A percentile compares a stretch with the other conserved stretches of the same genome.
These are phyloP conservation scores for Graphilbum sp. DNA, from an alignment of 2,329 filamentous ascomycete species.

Conservation along the genomic window DNA sequence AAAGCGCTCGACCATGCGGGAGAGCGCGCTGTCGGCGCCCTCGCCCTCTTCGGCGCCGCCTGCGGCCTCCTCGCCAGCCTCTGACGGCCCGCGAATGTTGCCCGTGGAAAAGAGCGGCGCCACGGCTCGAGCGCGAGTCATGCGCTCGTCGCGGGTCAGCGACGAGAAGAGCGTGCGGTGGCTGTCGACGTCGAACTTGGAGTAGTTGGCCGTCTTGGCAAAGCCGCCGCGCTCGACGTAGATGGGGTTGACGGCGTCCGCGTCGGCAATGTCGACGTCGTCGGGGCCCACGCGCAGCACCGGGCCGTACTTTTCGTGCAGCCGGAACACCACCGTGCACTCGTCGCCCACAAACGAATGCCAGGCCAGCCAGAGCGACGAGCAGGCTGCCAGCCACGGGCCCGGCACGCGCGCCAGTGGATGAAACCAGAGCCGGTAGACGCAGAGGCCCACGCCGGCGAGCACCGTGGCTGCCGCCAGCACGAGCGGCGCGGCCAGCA, in stretches of 20 bases:
- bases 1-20: not conserved
- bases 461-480: no score
- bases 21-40: not conserved
- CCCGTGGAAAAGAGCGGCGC: constrained; percentile 2
- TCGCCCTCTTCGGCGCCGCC: not conserved
- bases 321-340: constrained; percentile 2
- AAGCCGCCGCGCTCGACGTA: constrained; percentile 7
- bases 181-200: constrained; percentile 5
- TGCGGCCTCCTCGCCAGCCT: not conserved
- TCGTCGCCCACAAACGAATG: constrained; percentile 4
- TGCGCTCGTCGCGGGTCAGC: not conserved
- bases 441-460: no score
- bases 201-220: constrained; percentile 3
- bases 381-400: constrained; percentile 14
- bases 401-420: constrained; percentile 17
- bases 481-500: no score
- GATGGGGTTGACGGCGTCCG: constrained; percentile 3
- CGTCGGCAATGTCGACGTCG: constrained; percentile 6
- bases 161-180: constrained; percentile 6
- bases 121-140: not conserved
- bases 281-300: constrained; percentile 7
- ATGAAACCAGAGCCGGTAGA: constrained; percentile 24
- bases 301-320: constrained; percentile 8
- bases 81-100: not conserved
- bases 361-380: constrained; percentile 8